These are phyloP conservation scores for Penicillium cosmopolitanum DNA, from an alignment of 495 filamentous ascomycete genomes.

Conservation along the genomic window DNA sequence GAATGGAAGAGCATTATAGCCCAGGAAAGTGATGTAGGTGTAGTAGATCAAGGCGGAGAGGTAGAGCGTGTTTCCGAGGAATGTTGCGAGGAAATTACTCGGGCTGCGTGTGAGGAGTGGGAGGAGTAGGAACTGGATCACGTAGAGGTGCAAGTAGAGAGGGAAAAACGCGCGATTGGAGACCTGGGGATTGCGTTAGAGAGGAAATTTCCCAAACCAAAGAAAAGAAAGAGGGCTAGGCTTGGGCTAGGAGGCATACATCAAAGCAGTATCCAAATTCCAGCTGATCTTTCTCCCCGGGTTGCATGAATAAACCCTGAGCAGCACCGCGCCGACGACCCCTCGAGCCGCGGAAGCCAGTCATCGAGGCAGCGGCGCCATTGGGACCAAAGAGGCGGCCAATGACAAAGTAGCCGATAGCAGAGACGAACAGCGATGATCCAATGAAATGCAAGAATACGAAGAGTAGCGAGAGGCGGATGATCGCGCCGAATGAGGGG, in stretches of 20 bases:
- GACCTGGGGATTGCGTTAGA: conserved; percentile 47
- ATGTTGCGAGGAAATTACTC: conserved; percentile 59
- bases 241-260: conserved; percentile 41
- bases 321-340: conserved; percentile 53
- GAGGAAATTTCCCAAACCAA: too few relatives aligned
- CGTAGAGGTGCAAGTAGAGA: conserved; percentile 72
- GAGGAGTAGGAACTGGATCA: conserved; percentile 72
- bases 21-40: conserved; percentile 72
- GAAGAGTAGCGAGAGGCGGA: conserved; percentile 66
- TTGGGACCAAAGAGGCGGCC: conserved; percentile 64
- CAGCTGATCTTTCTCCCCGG: conserved; percentile 59
- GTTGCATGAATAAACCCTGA: conserved; percentile 61
- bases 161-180: conserved; percentile 76
- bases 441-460: conserved; percentile 70
- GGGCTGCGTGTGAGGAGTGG: conserved; percentile 55
- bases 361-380: conserved; percentile 44
- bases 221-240: too few relatives aligned
- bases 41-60: conserved; percentile 72
- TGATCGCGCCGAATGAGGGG: conserved; percentile 54
- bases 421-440: conserved; percentile 62
- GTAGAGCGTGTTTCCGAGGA: conserved; percentile 73
- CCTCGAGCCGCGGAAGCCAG: conserved; percentile 46
- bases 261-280: conserved; percentile 85
- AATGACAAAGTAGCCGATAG: conserved; percentile 66
- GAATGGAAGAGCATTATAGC: conserved; percentile 76